These are phyloP conservation scores for Aspergillus novofumigatus DNA, from an alignment of 2,329 filamentous ascomycete species.

Conservation along the genomic window DNA sequence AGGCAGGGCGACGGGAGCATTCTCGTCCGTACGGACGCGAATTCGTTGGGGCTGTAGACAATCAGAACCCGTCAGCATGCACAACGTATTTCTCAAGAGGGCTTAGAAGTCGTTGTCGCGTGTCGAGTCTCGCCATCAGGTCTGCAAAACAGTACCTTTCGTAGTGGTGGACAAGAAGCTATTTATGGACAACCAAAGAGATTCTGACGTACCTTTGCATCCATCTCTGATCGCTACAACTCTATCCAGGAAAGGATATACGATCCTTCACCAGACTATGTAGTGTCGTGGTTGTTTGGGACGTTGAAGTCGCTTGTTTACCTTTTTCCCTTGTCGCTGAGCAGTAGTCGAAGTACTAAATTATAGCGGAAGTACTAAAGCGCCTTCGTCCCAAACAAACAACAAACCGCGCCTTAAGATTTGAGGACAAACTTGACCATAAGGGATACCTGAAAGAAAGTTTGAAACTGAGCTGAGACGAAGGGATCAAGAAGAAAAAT, in stretches of 20 bases:
- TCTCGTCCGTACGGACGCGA: slow-evolving; percentile 66
- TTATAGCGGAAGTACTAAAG: slow-evolving; percentile 15
- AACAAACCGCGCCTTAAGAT: slow-evolving; percentile 16
- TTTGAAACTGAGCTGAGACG: slow-evolving; percentile 13
- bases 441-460: slow-evolving; percentile 2
- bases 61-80: neutral
- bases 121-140: neutral
- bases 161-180: neutral
- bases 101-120: neutral
- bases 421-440: slow-evolving; percentile 1
- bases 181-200: slow-evolving; percentile 13
- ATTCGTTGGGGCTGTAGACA: slow-evolving; percentile 63
- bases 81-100: no score
- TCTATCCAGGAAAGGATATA: slow-evolving; percentile 1
- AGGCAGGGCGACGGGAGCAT: slow-evolving; percentile 49
- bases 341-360: slow-evolving; percentile 14
- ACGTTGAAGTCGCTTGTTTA: slow-evolving; percentile 16
- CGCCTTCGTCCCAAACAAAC: slow-evolving; percentile 21
- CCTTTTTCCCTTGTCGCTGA: slow-evolving; percentile 12
- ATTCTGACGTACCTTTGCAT: slow-evolving; percentile 43
- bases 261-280: slow-evolving; percentile 11
- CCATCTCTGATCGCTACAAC: slow-evolving; percentile 32
- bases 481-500: slow-evolving; percentile 13
- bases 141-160: neutral
- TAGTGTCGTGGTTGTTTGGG: slow-evolving; percentile 5